Conservation (phyloP, 805 yeast genomes). For the Suhomyces vadensis region DNA sequence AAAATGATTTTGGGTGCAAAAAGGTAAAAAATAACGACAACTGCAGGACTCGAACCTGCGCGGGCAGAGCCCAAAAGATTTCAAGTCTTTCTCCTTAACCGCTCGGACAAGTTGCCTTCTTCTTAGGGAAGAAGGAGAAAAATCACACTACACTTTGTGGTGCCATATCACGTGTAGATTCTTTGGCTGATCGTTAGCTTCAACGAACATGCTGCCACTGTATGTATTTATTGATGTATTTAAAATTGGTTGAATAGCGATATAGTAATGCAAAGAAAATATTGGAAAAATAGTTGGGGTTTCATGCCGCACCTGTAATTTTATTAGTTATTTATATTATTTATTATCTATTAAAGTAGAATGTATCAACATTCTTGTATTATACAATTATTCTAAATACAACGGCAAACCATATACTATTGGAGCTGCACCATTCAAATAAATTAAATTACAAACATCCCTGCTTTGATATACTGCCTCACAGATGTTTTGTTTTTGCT, state of each 20-base stretch:
- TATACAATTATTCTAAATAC: not conserved
- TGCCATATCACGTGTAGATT: no score
- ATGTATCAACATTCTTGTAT: no score
- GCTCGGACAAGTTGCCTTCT: constrained; percentile 18
- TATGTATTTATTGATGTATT: no score
- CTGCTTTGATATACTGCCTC: constrained; percentile 65
- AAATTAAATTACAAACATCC: constrained; percentile 64
- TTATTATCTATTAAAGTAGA: not conserved
- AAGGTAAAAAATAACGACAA: constrained; percentile 13
- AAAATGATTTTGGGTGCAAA: constrained; percentile 3
- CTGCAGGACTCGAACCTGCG: constrained; percentile 20
- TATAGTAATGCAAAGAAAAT: no score
- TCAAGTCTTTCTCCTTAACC: constrained; percentile 20
- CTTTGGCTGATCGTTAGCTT: no score
- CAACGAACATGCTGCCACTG: no score
- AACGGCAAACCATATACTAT: constrained; percentile 87
- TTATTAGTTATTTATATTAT: not conserved
- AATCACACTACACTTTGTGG: no score
- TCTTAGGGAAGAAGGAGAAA: not conserved
- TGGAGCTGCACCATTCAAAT: constrained; percentile 90
- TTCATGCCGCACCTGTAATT: no score
- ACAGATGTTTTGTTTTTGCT: constrained; percentile 38
- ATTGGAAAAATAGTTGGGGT: no score
- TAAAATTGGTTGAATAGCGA: no score
- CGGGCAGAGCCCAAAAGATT: constrained; percentile 20